Percentiles rank a stretch among this genome's conserved stretches.
These are phyloP conservation scores for Sporobolomyces phaffii DNA, from an alignment of 768 basidiomycete genomes.

Conservation along the genomic window DNA sequence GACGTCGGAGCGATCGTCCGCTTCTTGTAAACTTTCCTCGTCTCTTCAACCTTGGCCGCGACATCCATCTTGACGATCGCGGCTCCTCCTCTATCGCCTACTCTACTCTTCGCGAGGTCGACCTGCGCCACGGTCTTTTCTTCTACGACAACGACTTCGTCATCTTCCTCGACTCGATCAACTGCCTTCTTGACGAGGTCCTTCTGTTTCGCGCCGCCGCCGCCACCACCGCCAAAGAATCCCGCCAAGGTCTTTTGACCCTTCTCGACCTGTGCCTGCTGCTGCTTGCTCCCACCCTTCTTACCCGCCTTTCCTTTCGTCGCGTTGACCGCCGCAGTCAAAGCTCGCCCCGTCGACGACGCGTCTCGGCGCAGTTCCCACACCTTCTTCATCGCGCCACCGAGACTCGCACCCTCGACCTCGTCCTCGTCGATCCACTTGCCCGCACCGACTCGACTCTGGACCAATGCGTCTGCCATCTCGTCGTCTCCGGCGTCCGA, in stretches of 20 bases:
- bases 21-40: slow-evolving; percentile 25
- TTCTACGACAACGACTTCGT: neutral
- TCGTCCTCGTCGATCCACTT: slow-evolving; percentile 23
- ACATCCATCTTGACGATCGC: neutral
- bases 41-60: neutral
- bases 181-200: neutral
- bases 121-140: neutral
- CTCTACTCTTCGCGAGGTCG: neutral
- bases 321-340: neutral
- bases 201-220: neutral
- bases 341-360: neutral
- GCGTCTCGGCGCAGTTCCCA: slow-evolving; percentile 23
- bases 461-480: neutral
- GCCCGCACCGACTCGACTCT: slow-evolving; percentile 16
- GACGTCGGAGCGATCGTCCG: slow-evolving; percentile 23
- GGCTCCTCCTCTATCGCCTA: neutral
- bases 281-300: neutral
- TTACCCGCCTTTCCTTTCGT: neutral
- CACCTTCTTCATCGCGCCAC: slow-evolving; percentile 34
- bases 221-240: slow-evolving; percentile 12
- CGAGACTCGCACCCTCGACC: slow-evolving; percentile 18
- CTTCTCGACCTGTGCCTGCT: slow-evolving; percentile 2
- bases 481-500: neutral
- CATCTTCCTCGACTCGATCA: neutral
- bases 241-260: slow-evolving; percentile 23